Evolutionary conservation across 2,329 filamentous ascomycete species (phyloP).

Genomic region (Endothia cerciana): DNA sequence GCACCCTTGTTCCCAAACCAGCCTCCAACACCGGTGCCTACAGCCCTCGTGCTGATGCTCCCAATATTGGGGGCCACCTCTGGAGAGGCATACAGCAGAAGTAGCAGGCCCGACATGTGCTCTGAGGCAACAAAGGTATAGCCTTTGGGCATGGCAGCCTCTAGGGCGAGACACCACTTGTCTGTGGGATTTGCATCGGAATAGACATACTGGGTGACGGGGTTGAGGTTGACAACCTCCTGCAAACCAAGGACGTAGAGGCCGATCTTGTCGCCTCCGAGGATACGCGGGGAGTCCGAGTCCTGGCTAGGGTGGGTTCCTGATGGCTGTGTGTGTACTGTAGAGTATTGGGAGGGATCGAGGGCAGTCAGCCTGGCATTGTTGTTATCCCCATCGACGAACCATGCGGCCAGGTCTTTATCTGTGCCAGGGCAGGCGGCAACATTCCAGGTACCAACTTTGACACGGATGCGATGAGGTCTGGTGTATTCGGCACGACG

Average conservation of each 20-base stretch:
- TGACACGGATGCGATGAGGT: slow-evolving; percentile 76
- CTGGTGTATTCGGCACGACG: slow-evolving; percentile 80
- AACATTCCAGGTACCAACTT: slow-evolving; percentile 95
- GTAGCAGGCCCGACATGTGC: slow-evolving; percentile 82
- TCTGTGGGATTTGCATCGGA: slow-evolving; percentile 71
- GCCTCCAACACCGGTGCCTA: slow-evolving; percentile 88
- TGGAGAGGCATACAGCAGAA: slow-evolving; percentile 85
- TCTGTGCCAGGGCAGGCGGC: slow-evolving; percentile 83
- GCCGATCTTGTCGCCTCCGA: slow-evolving; percentile 72
- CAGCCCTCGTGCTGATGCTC: slow-evolving; percentile 78
- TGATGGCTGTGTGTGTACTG: slow-evolving; percentile 36
- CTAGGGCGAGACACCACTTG: slow-evolving; percentile 80
- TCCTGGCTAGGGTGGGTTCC: slow-evolving; percentile 36
- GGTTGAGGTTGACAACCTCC: slow-evolving; percentile 86
- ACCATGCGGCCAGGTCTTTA: slow-evolving; percentile 87
- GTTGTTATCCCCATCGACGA: slow-evolving; percentile 75
- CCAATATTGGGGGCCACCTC: slow-evolving; percentile 74
- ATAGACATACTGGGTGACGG: slow-evolving; percentile 77
- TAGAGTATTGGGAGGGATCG: slow-evolving; percentile 46
- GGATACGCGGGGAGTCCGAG: slow-evolving; percentile 45
- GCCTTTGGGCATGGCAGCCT: slow-evolving; percentile 72
- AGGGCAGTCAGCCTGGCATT: slow-evolving; percentile 65
- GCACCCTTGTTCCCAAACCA: slow-evolving; percentile 98
- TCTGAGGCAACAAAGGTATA: slow-evolving; percentile 80
- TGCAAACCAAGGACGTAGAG: slow-evolving; percentile 91